Conservation (phyloP, 2,329 filamentous ascomycete genomes). For the Aspergillus latus region DNA sequence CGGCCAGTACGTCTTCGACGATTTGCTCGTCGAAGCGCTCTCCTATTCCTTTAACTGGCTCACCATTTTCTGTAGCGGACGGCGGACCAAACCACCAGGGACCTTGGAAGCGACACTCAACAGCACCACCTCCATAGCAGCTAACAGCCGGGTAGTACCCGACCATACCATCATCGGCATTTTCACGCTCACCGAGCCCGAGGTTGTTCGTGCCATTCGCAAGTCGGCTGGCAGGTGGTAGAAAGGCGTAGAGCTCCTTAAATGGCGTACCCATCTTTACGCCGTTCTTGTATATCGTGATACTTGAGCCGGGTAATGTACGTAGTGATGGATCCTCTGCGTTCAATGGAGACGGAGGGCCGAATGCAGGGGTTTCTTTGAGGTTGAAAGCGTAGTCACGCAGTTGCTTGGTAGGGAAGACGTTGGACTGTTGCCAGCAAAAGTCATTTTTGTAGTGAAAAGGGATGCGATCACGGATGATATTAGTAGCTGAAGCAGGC, state of each 20-base stretch:
- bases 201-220: constrained; percentile 45
- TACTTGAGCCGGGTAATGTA: constrained; percentile 79
- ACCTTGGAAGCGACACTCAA: constrained; percentile 90
- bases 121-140: constrained; percentile 86
- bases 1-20: constrained; percentile 88
- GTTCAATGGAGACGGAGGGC: constrained; percentile 56
- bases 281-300: constrained; percentile 93
- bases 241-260: constrained; percentile 81
- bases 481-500: constrained; percentile 66
- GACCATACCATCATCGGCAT: constrained; percentile 89
- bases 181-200: constrained; percentile 71
- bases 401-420: constrained; percentile 78
- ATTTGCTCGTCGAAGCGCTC: constrained; percentile 91
- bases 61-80: constrained; percentile 48
- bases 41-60: constrained; percentile 58
- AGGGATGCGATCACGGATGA: constrained; percentile 91
- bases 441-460: constrained; percentile 92
- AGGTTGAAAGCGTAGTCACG: constrained; percentile 63
- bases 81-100: constrained; percentile 87
- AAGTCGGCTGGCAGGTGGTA: constrained; percentile 75
- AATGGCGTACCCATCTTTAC: constrained; percentile 82
- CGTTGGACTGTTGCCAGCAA: constrained; percentile 72
- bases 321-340: constrained; percentile 75
- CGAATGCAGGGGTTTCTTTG: constrained; percentile 47
- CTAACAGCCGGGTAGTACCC: constrained; percentile 95